Percentiles rank a stretch among this genome's conserved stretches.
Evolutionary conservation across 495 filamentous ascomycete genomes (phyloP).

Genomic region (Lineolata rhizophorae): DNA sequence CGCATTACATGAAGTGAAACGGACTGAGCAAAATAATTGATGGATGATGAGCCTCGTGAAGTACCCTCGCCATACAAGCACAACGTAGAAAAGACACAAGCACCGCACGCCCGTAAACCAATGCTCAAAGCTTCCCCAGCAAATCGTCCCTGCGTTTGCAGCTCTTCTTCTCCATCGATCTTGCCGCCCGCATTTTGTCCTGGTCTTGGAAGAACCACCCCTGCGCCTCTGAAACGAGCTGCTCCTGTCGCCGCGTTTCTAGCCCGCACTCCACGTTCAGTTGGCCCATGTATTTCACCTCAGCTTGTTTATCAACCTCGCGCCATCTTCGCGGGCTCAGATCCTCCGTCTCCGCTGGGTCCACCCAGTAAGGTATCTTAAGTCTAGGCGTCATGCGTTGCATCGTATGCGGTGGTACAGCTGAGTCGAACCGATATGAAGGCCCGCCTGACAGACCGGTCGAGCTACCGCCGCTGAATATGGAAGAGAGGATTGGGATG

Average conservation of each 20-base stretch:
- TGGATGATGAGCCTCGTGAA: no score
- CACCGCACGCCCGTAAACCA: no score
- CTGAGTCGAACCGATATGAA: slow-evolving; percentile 43
- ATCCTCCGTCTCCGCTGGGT: slow-evolving; percentile 52
- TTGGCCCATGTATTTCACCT: slow-evolving; percentile 41
- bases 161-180: slow-evolving; percentile 37
- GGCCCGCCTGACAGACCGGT: slow-evolving; percentile 44
- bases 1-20: no score
- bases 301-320: slow-evolving; percentile 55
- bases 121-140: no score
- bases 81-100: no score
- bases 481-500: slow-evolving; percentile 60
- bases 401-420: slow-evolving; percentile 44
- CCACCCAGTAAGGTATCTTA: slow-evolving; percentile 63
- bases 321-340: slow-evolving; percentile 41
- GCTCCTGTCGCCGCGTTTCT: slow-evolving; percentile 40
- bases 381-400: slow-evolving; percentile 46
- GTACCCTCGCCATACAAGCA: no score
- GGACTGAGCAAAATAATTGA: no score
- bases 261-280: slow-evolving; percentile 47
- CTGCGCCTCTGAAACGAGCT: slow-evolving; percentile 54
- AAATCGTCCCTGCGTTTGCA: no score
- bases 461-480: slow-evolving; percentile 38
- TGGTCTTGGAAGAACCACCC: slow-evolving; percentile 74
- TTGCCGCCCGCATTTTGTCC: slow-evolving; percentile 48